Evolutionary conservation across 176 grass and related monocot genomes (phyloP).

Genomic region (Rhynchospora breviuscula): DNA sequence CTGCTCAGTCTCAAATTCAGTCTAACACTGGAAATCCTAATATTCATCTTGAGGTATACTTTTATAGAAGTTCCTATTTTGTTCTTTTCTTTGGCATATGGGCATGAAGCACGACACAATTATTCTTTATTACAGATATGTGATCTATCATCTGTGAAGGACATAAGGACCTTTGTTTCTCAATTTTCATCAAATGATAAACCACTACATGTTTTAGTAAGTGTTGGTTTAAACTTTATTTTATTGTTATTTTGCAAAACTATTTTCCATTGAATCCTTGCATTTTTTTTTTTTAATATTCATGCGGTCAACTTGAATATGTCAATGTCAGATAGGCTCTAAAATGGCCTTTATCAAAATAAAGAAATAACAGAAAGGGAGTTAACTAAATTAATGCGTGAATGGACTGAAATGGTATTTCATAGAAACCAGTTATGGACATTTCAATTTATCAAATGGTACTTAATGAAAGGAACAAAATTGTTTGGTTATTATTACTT

Average conservation of each 20-base stretch:
- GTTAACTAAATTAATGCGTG: neutral
- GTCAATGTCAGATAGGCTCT: neutral
- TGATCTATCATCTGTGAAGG: constrained; percentile 70
- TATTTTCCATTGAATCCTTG: neutral
- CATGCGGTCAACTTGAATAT: neutral
- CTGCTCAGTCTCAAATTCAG: constrained; percentile 59
- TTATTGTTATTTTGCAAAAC: neutral
- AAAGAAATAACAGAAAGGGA: neutral
- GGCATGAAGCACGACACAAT: neutral
- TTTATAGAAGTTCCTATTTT: neutral
- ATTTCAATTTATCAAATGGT: neutral
- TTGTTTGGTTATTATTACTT: constrained; percentile 3
- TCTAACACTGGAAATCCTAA: constrained; percentile 71
- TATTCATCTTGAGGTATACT: constrained; percentile 71
- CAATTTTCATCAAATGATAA: constrained; percentile 61
- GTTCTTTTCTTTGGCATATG: neutral
- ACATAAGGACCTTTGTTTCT: constrained; percentile 69
- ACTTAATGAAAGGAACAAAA: neutral
- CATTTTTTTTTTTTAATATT: too few relatives aligned
- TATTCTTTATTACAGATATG: constrained; percentile 47
- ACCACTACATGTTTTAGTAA: constrained; percentile 82
- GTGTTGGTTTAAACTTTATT: constrained; percentile 6
- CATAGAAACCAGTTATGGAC: neutral
- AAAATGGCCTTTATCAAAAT: neutral
- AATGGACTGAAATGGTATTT: neutral